phyloP scores from a whole-genome alignment of 805 yeast species.

The Teunomyces barrocoloradensis region DNA sequence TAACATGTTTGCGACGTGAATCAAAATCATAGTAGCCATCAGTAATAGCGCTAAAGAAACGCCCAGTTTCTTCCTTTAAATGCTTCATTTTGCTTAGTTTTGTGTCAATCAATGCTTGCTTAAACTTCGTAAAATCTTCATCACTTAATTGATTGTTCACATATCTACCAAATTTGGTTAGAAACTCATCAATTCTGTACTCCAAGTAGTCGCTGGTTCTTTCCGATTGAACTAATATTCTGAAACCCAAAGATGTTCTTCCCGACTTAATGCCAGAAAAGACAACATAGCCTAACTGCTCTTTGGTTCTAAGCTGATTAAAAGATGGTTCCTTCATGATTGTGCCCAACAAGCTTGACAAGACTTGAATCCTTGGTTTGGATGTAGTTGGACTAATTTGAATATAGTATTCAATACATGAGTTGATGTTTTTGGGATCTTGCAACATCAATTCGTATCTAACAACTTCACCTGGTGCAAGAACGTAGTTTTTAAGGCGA shows the following conservation, averaged over 20 bases:
- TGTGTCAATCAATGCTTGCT: slow-evolving; percentile 62
- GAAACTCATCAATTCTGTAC: slow-evolving; percentile 68
- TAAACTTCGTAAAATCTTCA: slow-evolving; percentile 66
- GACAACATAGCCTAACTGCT: slow-evolving; percentile 93
- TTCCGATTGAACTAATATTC: slow-evolving; percentile 83
- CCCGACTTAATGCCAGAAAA: slow-evolving; percentile 70
- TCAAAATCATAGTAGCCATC: slow-evolving; percentile 79
- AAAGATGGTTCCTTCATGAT: slow-evolving; percentile 85
- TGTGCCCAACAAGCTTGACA: slow-evolving; percentile 66
- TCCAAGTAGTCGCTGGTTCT: slow-evolving; percentile 71
- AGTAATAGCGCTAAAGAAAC: slow-evolving; percentile 65
- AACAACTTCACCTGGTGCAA: slow-evolving; percentile 38
- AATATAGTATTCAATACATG: slow-evolving; percentile 75
- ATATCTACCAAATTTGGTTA: slow-evolving; percentile 45
- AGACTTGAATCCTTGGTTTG: slow-evolving; percentile 36
- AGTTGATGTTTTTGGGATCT: slow-evolving; percentile 73
- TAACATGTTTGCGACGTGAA: slow-evolving; percentile 55
- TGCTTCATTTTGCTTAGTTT: slow-evolving; percentile 74
- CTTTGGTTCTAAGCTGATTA: slow-evolving; percentile 85
- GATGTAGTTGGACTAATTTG: slow-evolving; percentile 53
- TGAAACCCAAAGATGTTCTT: slow-evolving; percentile 69
- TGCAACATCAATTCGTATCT: slow-evolving; percentile 51
- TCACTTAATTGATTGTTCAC: slow-evolving; percentile 49
- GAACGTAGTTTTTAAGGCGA: slow-evolving; percentile 35
- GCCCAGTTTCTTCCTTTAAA: slow-evolving; percentile 67